Conservation (phyloP, 163 green algal species). For the Scenedesmus sp. region DNA sequence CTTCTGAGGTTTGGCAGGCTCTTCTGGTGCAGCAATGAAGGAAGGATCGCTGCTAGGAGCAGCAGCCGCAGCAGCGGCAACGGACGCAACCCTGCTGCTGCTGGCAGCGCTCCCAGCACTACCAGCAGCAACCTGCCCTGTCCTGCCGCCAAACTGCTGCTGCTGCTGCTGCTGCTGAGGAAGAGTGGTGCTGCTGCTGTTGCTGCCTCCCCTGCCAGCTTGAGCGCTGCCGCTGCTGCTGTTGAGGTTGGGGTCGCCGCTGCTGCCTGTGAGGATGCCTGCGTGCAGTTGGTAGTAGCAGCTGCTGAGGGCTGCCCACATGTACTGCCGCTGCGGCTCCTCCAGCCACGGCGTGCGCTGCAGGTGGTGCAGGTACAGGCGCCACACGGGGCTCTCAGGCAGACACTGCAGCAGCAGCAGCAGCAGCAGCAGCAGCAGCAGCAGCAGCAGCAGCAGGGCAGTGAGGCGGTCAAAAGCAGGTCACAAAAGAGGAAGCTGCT, state of each 20-base stretch:
- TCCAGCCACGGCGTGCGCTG: slow-evolving; percentile 34
- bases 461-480: too few relatives aligned
- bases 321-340: slow-evolving; percentile 22
- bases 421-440: not conserved
- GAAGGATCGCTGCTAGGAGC: not conserved
- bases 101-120: not conserved
- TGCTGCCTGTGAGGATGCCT: not conserved
- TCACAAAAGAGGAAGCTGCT: too few relatives aligned
- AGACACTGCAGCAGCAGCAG: slow-evolving; percentile 1
- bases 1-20: not conserved
- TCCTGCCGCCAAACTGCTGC: slow-evolving; percentile 8
- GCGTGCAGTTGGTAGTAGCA: slow-evolving; percentile 54
- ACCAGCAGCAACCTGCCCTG: not conserved
- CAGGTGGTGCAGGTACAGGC: slow-evolving; percentile 51
- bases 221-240: not conserved
- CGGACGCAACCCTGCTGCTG: not conserved
- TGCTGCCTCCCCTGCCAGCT: not conserved
- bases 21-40: not conserved
- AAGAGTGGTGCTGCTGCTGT: not conserved
- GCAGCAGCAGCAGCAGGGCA: not conserved
- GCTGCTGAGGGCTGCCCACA: slow-evolving; percentile 46
- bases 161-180: slow-evolving; percentile 16
- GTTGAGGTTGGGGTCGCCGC: not conserved
- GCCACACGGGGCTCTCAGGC: slow-evolving; percentile 43
- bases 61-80: slow-evolving; percentile 32